phyloP scores from a whole-genome alignment of 257 asterid species.

The Salvia miltiorrhiza region DNA sequence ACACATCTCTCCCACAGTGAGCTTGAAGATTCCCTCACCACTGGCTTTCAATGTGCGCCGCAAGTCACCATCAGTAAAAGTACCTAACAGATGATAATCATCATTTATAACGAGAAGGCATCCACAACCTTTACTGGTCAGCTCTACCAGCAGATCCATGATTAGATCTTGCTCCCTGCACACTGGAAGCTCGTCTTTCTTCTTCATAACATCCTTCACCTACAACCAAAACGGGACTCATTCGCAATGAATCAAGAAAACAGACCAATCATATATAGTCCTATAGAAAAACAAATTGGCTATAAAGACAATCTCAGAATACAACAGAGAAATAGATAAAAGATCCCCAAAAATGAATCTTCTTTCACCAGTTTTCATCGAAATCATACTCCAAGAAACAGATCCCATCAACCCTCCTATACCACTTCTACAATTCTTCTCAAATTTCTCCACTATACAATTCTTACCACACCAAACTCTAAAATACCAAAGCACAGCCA shows the following conservation, averaged over 20 bases:
- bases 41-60: conserved; percentile 88
- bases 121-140: conserved; percentile 92
- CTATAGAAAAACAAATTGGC: background rate
- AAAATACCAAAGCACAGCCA: conserved; percentile 8
- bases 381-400: background rate
- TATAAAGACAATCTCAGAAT: background rate
- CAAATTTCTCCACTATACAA: background rate
- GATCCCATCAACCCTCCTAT: conserved; percentile 1
- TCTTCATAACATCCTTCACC: conserved; percentile 97
- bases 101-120: conserved; percentile 81
- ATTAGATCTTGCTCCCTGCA: conserved; percentile 79
- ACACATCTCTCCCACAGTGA: conserved; percentile 91
- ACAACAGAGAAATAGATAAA: background rate
- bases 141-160: conserved; percentile 93
- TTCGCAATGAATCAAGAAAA: background rate
- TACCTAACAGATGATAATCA: conserved; percentile 62
- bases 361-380: background rate
- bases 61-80: conserved; percentile 92
- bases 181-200: conserved; percentile 71
- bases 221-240: conserved; percentile 20
- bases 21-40: conserved; percentile 87
- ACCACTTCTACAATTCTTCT: background rate
- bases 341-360: conserved; percentile 1
- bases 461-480: background rate
- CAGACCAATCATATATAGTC: background rate